Base-by-base conservation (phyloP, 371 early-diverging fungal species). In the Basidiobolus meristosporus region DNA sequence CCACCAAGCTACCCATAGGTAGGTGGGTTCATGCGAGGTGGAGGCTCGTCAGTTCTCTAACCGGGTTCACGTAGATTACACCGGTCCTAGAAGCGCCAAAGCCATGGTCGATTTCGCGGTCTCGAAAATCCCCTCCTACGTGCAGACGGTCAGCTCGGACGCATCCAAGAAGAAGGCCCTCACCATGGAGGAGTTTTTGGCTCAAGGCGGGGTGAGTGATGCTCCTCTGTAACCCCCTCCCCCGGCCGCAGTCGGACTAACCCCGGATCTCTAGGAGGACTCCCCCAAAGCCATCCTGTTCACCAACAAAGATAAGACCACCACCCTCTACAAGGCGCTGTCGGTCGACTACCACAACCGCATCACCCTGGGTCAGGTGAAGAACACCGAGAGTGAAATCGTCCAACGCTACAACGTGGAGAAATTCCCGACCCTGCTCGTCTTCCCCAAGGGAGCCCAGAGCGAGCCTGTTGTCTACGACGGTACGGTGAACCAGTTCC, bases 311-410 rank as follows among this genome's bases (percentile, higher is more conserved):
- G 35, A 65, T 12, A 55, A 59, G 1, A 71, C 82, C 0, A 71
- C 90, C 14, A 67, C 78, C 26, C 63, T 93, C 36, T 80, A 80
- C 62, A 88, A 86, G 53, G 82, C 85, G 15, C 46, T 93, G 7
- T 81, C 88, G 2, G 66, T 78, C 19, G 80, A 79, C 37, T 80
- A 73, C 51, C 55, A 65, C 36, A 60, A 67, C 40, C 67, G 70
- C 20, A 53, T 89, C 53, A 32, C 64, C 29, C 61, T 90, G 29
- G 91, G 80, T 2, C 78, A 80, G 44, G 76, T 82, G 2, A 62
- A 68, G 30, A 52, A 63, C 11, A 55, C 76, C 0, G 71, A 66
- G 33, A 54, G 55, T 41, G 62, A 46, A 2, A 39, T 70, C 17
- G 37, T 70, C 30, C 60, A 56, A 2, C 54, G 56, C 39, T 74